Evolutionary conservation across 306 rosid genomes (phyloP).

Genomic region (Inga oerstediana): DNA sequence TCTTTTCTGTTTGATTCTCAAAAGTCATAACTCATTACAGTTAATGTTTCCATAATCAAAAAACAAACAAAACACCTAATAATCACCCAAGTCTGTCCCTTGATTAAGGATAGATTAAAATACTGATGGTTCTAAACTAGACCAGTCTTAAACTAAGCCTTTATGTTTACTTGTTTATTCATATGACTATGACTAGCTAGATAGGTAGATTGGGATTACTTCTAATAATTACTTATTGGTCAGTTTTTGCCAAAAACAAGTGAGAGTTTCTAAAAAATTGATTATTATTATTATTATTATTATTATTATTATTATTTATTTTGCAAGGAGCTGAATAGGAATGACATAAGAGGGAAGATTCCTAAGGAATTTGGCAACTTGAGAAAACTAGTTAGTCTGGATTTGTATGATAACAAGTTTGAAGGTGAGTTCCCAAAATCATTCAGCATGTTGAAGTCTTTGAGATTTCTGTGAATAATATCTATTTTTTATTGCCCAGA

Average conservation of each 20-base stretch:
- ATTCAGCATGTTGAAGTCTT: conserved; percentile 75
- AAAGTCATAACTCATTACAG: no score
- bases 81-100: no score
- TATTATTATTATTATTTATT: neutral
- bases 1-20: no score
- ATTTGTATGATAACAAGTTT: conserved; percentile 76
- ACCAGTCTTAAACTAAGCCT: no score
- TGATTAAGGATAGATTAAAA: no score
- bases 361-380: conserved; percentile 78
- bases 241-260: neutral
- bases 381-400: conserved; percentile 79
- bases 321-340: conserved; percentile 86
- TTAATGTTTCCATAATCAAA: no score
- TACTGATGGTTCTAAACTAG: no score
- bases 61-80: no score
- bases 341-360: conserved; percentile 70
- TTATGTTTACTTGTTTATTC: no score
- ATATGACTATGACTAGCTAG: no score
- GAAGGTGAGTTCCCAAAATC: conserved; percentile 59
- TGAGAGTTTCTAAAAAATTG: conserved; percentile 28
- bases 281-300: neutral
- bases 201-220: no score
- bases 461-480: conserved; percentile 72
- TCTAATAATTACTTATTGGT: neutral
- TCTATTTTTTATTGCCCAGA: conserved; percentile 25